Conservation (phyloP, 257 asterid species). For the Paraleonurus japonicus region DNA sequence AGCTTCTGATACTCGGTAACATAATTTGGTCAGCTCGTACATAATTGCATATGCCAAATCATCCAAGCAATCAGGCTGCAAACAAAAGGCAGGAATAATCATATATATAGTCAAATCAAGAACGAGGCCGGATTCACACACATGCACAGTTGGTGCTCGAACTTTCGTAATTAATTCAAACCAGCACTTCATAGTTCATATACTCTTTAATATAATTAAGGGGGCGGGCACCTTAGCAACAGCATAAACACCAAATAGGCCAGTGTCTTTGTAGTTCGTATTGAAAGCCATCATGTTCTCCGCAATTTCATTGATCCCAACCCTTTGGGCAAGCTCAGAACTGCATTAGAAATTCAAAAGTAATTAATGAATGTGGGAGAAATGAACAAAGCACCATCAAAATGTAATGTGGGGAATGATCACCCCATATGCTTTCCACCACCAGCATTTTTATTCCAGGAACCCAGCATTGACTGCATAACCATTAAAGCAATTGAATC, state of each 20-base stretch:
- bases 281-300: conserved; percentile 96
- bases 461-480: conserved; percentile 84
- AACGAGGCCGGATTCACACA: neutral
- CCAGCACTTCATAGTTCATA: neutral
- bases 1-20: conserved; percentile 69
- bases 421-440: conserved; percentile 93
- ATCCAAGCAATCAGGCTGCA: conserved; percentile 82
- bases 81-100: conserved; percentile 11
- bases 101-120: neutral
- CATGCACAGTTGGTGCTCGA: neutral
- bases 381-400: conserved; percentile 1
- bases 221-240: conserved; percentile 64
- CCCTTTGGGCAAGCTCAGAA: conserved; percentile 73
- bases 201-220: neutral
- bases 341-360: conserved; percentile 40
- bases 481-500: conserved; percentile 72
- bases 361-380: conserved; percentile 11
- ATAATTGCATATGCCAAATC: conserved; percentile 80
- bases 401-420: conserved; percentile 24
- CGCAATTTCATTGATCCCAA: conserved; percentile 73
- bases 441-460: conserved; percentile 74
- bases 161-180: neutral
- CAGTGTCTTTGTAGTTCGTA: conserved; percentile 87
- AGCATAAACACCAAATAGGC: conserved; percentile 91
- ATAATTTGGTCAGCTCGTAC: conserved; percentile 68